Conservation (phyloP, 306 rosid genomes). For the Quercus glauca region DNA sequence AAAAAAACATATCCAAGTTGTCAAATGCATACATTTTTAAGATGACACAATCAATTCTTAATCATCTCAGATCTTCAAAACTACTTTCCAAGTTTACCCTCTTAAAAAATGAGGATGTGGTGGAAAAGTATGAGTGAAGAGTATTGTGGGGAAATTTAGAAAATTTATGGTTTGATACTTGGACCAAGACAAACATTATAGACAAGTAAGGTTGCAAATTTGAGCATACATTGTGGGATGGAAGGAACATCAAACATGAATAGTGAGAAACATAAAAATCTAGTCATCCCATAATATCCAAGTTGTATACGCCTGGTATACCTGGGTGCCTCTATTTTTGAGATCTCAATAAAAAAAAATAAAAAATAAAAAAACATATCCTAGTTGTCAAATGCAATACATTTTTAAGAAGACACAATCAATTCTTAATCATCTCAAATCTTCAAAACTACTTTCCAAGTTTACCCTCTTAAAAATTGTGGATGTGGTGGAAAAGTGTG, state of each 20-base stretch:
- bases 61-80: neutral
- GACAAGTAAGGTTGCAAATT: neutral
- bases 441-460: neutral
- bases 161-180: neutral
- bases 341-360: too few species aligned
- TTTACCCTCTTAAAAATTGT: neutral
- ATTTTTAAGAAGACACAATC: neutral
- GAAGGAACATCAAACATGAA: neutral
- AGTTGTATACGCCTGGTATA: too few species aligned
- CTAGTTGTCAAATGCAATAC: neutral
- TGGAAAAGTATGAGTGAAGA: neutral
- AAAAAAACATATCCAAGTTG: neutral
- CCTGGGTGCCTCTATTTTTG: too few species aligned
- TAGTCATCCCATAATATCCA: neutral
- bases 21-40: neutral
- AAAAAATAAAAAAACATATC: neutral
- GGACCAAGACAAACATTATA: neutral
- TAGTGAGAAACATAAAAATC: neutral
- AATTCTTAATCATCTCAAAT: neutral
- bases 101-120: neutral
- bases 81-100: neutral
- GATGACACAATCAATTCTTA: neutral
- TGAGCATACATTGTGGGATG: neutral
- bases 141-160: neutral
- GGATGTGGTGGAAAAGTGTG: neutral